A percentile compares a stretch with the other conserved stretches of the same genome.
Evolutionary conservation across 495 filamentous ascomycete genomes (phyloP).

Genomic region (Penicillium dipodomyicola): DNA sequence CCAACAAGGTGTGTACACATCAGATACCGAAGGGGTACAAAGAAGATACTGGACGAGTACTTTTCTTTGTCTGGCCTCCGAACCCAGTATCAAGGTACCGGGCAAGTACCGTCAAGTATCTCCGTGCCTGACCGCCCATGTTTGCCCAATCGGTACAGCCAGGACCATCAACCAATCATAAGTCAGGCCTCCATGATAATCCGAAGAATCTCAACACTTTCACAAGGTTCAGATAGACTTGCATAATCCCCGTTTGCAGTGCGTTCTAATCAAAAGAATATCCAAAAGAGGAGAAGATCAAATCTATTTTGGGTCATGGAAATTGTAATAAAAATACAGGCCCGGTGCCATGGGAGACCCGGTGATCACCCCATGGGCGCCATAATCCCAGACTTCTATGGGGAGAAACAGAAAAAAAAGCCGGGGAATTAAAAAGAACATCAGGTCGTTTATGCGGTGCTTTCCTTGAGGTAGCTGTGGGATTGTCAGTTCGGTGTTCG

Average conservation of each 20-base stretch:
- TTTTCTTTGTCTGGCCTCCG: not conserved
- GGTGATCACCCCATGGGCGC: conserved; percentile 30
- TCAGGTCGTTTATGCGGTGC: conserved; percentile 53
- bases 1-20: conserved; percentile 7
- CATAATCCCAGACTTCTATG: conserved; percentile 28
- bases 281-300: conserved; percentile 18
- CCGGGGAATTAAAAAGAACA: conserved; percentile 18
- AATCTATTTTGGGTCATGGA: conserved; percentile 34
- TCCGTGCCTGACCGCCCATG: conserved; percentile 14
- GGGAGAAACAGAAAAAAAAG: conserved; percentile 25
- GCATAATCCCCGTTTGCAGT: not conserved
- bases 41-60: conserved; percentile 1
- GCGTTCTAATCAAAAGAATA: conserved; percentile 1
- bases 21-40: not conserved
- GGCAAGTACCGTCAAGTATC: not conserved
- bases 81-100: not conserved
- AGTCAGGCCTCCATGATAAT: not conserved
- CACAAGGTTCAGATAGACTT: not conserved
- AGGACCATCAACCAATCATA: conserved; percentile 1
- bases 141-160: conserved; percentile 10
- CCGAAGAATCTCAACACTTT: not conserved
- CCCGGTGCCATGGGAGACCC: conserved; percentile 26
- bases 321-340: conserved; percentile 45
- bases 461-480: conserved; percentile 64
- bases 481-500: conserved; percentile 2